Base-by-base conservation (phyloP, 2,329 filamentous ascomycete species). In the Colletotrichum falcatum region DNA sequence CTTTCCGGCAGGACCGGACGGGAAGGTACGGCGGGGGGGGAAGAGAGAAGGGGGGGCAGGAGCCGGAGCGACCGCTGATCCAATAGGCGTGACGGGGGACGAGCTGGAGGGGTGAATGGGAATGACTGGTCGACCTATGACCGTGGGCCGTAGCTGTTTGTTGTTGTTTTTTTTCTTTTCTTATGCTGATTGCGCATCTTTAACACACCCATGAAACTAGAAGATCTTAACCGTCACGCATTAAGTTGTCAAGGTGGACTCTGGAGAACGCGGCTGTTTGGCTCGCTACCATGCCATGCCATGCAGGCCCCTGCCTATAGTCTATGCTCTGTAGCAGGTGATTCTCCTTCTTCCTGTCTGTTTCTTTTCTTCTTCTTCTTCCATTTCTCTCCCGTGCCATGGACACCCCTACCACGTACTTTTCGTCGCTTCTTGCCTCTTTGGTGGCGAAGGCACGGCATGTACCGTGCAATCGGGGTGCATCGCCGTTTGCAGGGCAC, bases 401-500 rank as follows among this genome's bases (percentile, higher is more conserved):
- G n/a, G 44, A n/a, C 14, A 12, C 3, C n/a, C 20, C 20, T 23
- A n/a, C 44, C 12, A 46, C n/a, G 44, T 46, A 23, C 44, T 23
- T 44, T 44, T 51, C 42, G 26, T 49, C 46, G 44, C 26, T 56
- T 37, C 35, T 12, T 23, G 42, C 42, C 23, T 23, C 11, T 35
- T 37, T 56, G 28, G 26, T 11, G 35, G 51, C 53, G 63, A 63
- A 61, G 66, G 66, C 62, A 56, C 55, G 39, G 56, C 5, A 44
- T 2, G 23, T 49, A 14, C 23, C 23, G 9, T 23, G 12, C 9
- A 1, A 14, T 46, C 20, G 44, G 46, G 48, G 23, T 35, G 55
- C 46, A 37, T 48, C 11, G 56, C 67, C 49, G 62, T 66, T 70
- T 61, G 67, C 63, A 66, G 67, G 63, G 56, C 35, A 61, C 39